Conservation (phyloP, 306 rosid genomes). For the Lathyrus sativus region DNA sequence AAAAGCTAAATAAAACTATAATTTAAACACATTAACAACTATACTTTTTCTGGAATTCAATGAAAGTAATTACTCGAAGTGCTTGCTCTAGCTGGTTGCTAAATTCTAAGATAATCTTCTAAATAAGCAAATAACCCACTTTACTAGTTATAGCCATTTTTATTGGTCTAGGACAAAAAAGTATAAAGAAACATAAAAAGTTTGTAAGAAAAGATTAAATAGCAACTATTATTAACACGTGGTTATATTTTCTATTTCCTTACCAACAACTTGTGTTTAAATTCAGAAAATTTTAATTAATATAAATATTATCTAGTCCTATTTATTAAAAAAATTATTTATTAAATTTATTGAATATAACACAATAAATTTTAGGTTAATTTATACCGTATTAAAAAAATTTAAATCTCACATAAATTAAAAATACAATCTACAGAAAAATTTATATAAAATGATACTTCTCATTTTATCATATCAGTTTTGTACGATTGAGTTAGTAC, state of each 20-base stretch:
- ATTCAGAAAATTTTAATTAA: too few relatives aligned
- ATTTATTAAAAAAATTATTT: too few relatives aligned
- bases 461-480: too few relatives aligned
- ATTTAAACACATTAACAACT: background rate
- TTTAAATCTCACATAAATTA: too few relatives aligned
- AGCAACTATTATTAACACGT: background rate
- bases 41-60: background rate
- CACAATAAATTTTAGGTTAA: too few relatives aligned
- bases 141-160: slow-evolving; percentile 19
- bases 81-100: background rate
- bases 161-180: slow-evolving; percentile 25
- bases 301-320: too few relatives aligned
- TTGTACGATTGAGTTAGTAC: too few relatives aligned
- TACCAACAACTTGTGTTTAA: too few relatives aligned
- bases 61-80: background rate
- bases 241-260: background rate
- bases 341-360: too few relatives aligned
- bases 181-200: background rate
- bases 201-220: background rate
- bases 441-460: too few relatives aligned
- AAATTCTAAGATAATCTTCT: background rate
- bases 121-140: slow-evolving; percentile 11
- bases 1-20: background rate
- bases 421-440: too few relatives aligned
- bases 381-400: too few relatives aligned